Percentiles rank a stretch among this genome's conserved stretches.
phyloP scores from a whole-genome alignment of 2,329 filamentous ascomycete genomes.

The Fusarium acutatum region DNA sequence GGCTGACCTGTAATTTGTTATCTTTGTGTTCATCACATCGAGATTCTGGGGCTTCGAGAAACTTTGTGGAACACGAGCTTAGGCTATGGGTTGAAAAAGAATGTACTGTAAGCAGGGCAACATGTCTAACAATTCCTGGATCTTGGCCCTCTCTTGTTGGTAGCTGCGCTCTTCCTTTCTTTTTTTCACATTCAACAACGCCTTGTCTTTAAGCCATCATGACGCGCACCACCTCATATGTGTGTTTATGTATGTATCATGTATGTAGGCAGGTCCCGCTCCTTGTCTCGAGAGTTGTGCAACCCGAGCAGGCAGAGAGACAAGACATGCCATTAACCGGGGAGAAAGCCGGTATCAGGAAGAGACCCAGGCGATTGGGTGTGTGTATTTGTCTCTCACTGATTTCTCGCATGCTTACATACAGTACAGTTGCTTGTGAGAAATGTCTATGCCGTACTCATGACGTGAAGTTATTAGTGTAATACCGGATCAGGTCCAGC shows the following conservation, averaged over 20 bases:
- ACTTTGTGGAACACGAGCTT: slow-evolving; percentile 3
- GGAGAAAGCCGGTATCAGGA: slow-evolving; percentile 21
- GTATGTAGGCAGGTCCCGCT: slow-evolving; percentile 16
- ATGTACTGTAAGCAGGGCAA: background rate
- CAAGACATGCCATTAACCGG: slow-evolving; percentile 22
- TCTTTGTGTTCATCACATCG: slow-evolving; percentile 2
- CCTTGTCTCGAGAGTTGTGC: slow-evolving; percentile 14
- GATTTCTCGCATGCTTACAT: background rate
- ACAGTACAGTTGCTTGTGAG: background rate
- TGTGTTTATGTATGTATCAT: background rate
- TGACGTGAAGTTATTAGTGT: slow-evolving; percentile 1
- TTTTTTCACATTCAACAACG: slow-evolving; percentile 9
- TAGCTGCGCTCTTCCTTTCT: background rate
- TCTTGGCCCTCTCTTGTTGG: background rate
- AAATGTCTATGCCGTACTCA: background rate
- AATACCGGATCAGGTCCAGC: background rate
- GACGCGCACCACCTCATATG: slow-evolving; percentile 1
- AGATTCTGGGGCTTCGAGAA: slow-evolving; percentile 25
- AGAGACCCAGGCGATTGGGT: slow-evolving; percentile 18
- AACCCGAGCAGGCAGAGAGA: slow-evolving; percentile 2
- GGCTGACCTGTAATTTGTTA: background rate
- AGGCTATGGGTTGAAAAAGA: background rate
- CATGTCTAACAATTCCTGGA: slow-evolving; percentile 2
- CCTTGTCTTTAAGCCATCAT: slow-evolving; percentile 24
- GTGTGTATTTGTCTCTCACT: background rate